Evolutionary conservation across 495 filamentous ascomycete genomes (phyloP).

Genomic region (Cercophora scortea): DNA sequence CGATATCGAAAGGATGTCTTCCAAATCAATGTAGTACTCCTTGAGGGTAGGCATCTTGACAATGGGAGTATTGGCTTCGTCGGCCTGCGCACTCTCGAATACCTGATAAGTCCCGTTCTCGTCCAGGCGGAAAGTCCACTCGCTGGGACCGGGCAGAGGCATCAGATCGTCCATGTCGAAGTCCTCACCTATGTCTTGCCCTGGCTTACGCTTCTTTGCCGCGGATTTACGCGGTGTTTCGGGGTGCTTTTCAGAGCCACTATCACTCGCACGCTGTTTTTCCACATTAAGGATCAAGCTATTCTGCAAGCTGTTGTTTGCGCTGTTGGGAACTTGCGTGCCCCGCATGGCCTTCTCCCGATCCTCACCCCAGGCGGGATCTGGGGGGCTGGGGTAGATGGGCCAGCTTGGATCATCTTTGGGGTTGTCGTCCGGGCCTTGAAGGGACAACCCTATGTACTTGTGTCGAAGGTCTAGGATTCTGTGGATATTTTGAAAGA

Average conservation of each 20-base stretch:
- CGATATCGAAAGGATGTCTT: slow-evolving; percentile 72
- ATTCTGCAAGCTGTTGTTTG: slow-evolving; percentile 46
- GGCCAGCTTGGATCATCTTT: slow-evolving; percentile 77
- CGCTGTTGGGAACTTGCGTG: slow-evolving; percentile 28
- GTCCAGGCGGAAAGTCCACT: slow-evolving; percentile 71
- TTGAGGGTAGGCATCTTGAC: slow-evolving; percentile 79
- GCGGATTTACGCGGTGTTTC: slow-evolving; percentile 23
- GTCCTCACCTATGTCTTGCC: slow-evolving; percentile 69
- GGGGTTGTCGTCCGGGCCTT: slow-evolving; percentile 73
- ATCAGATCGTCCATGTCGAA: slow-evolving; percentile 72
- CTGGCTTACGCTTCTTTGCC: slow-evolving; percentile 67
- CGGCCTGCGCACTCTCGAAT: slow-evolving; percentile 58
- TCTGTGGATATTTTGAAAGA: slow-evolving; percentile 80
- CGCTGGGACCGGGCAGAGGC: slow-evolving; percentile 61
- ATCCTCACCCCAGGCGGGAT: slow-evolving; percentile 79
- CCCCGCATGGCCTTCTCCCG: slow-evolving; percentile 39
- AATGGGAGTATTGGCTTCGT: slow-evolving; percentile 55
- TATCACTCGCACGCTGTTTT: slow-evolving; percentile 13
- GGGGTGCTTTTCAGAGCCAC: background rate
- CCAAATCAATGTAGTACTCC: slow-evolving; percentile 94
- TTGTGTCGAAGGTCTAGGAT: slow-evolving; percentile 79
- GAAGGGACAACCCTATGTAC: slow-evolving; percentile 81
- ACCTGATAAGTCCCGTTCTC: slow-evolving; percentile 85
- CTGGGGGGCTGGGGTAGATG: slow-evolving; percentile 85
- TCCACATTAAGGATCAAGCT: slow-evolving; percentile 41